These are phyloP conservation scores for Phaeomoniella chlamydospora DNA, from an alignment of 2,329 filamentous ascomycete species.

Conservation along the genomic window DNA sequence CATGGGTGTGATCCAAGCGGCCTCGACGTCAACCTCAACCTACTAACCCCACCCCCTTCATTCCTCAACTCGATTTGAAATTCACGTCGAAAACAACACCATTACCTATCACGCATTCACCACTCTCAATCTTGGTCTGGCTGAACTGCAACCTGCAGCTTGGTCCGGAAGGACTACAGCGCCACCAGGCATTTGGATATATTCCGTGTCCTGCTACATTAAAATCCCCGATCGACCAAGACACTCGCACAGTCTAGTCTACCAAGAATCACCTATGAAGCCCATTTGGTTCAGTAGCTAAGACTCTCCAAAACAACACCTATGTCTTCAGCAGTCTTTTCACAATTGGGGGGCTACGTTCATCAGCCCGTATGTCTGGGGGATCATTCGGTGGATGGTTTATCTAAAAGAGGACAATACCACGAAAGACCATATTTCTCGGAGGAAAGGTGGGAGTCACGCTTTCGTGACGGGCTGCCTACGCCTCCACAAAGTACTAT, in stretches of 20 bases:
- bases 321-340: background rate
- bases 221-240: background rate
- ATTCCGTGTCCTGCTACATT: background rate
- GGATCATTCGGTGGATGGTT: background rate
- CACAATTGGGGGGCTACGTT: too few relatives aligned
- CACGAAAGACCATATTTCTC: background rate
- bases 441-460: background rate
- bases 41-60: constrained; percentile 1
- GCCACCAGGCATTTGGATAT: background rate
- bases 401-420: background rate
- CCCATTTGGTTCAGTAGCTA: too few relatives aligned
- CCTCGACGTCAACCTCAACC: constrained; percentile 1
- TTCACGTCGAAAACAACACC: background rate
- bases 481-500: constrained; percentile 10
- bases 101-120: background rate
- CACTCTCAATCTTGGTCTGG: background rate
- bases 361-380: background rate
- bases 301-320: constrained; percentile 1
- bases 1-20: background rate
- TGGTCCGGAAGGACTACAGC: background rate
- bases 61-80: constrained; percentile 2
- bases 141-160: background rate
- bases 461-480: constrained; percentile 10
- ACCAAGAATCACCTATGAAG: too few relatives aligned
- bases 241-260: background rate